Evolutionary conservation across 169 alveolate genomes (phyloP), one percentile per base, ranked within the genome.

Genomic region (Babesia bigemina): DNA sequence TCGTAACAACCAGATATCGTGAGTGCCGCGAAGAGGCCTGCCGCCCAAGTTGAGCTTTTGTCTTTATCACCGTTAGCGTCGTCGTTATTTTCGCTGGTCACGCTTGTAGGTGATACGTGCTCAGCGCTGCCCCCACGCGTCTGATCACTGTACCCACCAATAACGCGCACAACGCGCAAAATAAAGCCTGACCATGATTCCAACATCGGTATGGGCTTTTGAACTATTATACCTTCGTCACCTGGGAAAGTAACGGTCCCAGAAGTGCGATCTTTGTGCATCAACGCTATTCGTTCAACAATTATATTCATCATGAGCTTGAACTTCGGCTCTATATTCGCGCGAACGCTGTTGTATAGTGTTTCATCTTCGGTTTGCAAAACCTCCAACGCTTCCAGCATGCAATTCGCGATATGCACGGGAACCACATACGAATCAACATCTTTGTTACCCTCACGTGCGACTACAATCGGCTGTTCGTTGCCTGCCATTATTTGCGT

Each of bases 161-260:
- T 0, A 24, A 21, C 14, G 24, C 48, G 61, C 11, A 42, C 53
- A 21, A 11, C 14, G 6, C 45, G n/a, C 13, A 33, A 8, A 33
- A 67, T 67, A 56, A 67, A 67, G n/a, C 58, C 12, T 21, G 76
- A 63, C 76, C 76, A 67, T 1, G 76, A 42, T n/a, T 67, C 66
- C 66, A 67, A 19, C 76, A 67, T 22, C 1, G 65, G 63, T 36
- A 67, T 47, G 17, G 76, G 76, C 50, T 67, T 67, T 7, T 26
- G n/a, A 9, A 42, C 48, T 12, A 26, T 36, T 16, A 44, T 42
- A 36, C 76, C 74, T 36, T 13, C 48, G 9, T 65, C 74, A 14
- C 47, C 2, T 9, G 26, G 33, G 14, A 36, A 33, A 17, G 26
- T 56, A 62, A 44, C n/a, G 26, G 33, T 16, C 2, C 58, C 22